Evolutionary conservation across 345 rosid genomes (phyloP), one percentile per base, ranked within the genome.

Genomic region (Litchi chinensis): DNA sequence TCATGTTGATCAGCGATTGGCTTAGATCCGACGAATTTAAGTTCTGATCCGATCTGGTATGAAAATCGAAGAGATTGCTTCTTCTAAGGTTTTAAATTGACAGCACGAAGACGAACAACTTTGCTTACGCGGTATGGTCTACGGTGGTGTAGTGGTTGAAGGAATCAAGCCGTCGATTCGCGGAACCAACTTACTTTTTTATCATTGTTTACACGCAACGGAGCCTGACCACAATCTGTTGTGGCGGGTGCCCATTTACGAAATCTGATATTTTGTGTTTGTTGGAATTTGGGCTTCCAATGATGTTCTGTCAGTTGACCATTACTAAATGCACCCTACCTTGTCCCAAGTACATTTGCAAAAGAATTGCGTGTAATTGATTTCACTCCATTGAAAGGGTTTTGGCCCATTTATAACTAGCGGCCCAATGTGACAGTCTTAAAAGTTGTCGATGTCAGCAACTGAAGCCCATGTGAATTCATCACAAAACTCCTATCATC

Each of bases 1-100:
- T 92, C 97, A 90, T 92, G 86, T 59, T 62, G 88, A 79, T 72
- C 52, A 11, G 12, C 52, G 52, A 46, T 11, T 46, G 10, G 52
- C 0, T 8, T 46, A 11, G 52, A 32, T 24, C 21, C 28, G 71
- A 54, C 13, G 12, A 26, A 46, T 52, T 57, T 11, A 8, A 12
- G 37, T 32, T 68, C 32, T 10, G 79, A 73, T 56, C 64, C 5
- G 80, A 54, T 28, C 65, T 48, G 6, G 76, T 18, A 66, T 16
- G 32, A 78, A 54, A 16, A 15, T 26, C 0, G 24, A 74, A 46
- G 79, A 63, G 72, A 78, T 62, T 64, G 68, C 76, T 69, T 78
- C 73, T 28, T 65, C 28, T 13, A 48, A 74, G 46, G 57, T 26
- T 19, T 22, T 50, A 54, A 12, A 59, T 43, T 43, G 76, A 75